These are phyloP conservation scores for Cutaneotrichosporon spelunceum DNA, from an alignment of 1,284 basidiomycete genomes.

Conservation along the genomic window DNA sequence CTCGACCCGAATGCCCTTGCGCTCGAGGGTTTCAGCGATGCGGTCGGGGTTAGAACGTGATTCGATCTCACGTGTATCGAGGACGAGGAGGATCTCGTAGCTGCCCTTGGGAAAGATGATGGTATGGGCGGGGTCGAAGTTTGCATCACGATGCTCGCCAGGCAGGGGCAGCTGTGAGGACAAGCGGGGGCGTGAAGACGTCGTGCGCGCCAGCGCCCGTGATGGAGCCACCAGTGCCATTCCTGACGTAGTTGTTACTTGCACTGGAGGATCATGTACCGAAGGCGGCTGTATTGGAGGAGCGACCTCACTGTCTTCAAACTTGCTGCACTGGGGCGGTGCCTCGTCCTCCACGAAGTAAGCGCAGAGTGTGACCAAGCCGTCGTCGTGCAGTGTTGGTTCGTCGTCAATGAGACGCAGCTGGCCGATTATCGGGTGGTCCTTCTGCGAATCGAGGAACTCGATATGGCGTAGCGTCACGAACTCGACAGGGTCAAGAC, in stretches of 20 bases:
- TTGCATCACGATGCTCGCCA: slow-evolving; percentile 18
- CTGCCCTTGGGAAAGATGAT: slow-evolving; percentile 53
- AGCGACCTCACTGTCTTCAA: slow-evolving; percentile 18
- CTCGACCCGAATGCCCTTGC: slow-evolving; percentile 53
- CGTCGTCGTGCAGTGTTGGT: not conserved
- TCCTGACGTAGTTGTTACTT: not conserved
- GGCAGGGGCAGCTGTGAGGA: slow-evolving; percentile 33
- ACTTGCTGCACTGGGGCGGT: slow-evolving; percentile 42
- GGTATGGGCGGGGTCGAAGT: slow-evolving; percentile 43
- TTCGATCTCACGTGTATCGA: slow-evolving; percentile 58
- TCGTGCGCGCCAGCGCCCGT: not conserved
- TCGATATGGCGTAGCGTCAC: slow-evolving; percentile 43
- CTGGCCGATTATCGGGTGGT: slow-evolving; percentile 36
- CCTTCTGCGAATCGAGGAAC: slow-evolving; percentile 31
- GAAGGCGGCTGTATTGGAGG: not conserved
- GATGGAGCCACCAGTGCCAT: not conserved
- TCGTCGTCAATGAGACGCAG: slow-evolving; percentile 37
- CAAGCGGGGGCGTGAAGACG: slow-evolving; percentile 26
- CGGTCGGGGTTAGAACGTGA: slow-evolving; percentile 47
- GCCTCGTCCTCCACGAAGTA: slow-evolving; percentile 47
- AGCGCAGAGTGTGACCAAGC: slow-evolving; percentile 31
- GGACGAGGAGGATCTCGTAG: slow-evolving; percentile 57
- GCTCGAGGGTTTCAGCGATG: slow-evolving; percentile 43
- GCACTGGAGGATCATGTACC: not conserved
- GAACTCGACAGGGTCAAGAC: slow-evolving; percentile 41